A percentile compares a stretch with the other conserved stretches of the same genome.
These are phyloP conservation scores for Cordyceps cicadae DNA, from an alignment of 2,329 filamentous ascomycete genomes.

Conservation along the genomic window DNA sequence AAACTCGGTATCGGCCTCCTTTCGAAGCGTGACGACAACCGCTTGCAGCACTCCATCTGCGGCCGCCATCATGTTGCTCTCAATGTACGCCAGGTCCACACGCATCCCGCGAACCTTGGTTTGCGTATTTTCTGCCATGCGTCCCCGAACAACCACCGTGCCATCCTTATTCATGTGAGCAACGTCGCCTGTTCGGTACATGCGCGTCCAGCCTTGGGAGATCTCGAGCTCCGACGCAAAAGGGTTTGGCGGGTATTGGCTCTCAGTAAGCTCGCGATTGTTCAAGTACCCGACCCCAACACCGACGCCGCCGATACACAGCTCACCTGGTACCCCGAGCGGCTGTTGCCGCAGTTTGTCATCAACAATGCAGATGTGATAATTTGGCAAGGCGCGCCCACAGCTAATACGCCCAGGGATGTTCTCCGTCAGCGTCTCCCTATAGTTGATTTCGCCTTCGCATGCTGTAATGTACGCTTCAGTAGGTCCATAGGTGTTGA, in stretches of 20 bases:
- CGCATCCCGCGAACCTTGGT: not conserved
- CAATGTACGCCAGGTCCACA: not conserved
- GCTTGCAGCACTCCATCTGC: not conserved
- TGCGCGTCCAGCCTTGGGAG: not conserved
- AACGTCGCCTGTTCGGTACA: not conserved
- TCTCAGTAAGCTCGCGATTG: not conserved
- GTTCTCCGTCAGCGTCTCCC: not conserved
- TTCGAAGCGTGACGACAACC: not conserved
- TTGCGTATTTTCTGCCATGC: not conserved
- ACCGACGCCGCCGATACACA: not conserved
- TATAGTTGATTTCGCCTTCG: not conserved
- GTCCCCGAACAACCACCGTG: not conserved
- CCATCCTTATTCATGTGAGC: not conserved
- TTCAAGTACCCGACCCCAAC: conserved; percentile 1
- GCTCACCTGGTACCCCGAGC: not conserved
- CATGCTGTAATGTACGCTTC: not conserved
- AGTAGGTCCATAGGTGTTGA: conserved; percentile 6
- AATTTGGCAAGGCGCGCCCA: conserved; percentile 17
- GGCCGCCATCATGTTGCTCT: not conserved
- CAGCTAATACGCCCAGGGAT: not conserved
- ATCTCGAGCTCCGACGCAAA: not conserved
- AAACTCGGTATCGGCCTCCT: not conserved
- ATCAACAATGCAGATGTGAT: conserved; percentile 7
- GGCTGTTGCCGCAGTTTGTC: not conserved
- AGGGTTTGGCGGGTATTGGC: not conserved